A percentile compares a stretch with the other conserved stretches of the same genome.
Conservation (phyloP, 352 stramenopile species). For the Globisporangium polare region DNA sequence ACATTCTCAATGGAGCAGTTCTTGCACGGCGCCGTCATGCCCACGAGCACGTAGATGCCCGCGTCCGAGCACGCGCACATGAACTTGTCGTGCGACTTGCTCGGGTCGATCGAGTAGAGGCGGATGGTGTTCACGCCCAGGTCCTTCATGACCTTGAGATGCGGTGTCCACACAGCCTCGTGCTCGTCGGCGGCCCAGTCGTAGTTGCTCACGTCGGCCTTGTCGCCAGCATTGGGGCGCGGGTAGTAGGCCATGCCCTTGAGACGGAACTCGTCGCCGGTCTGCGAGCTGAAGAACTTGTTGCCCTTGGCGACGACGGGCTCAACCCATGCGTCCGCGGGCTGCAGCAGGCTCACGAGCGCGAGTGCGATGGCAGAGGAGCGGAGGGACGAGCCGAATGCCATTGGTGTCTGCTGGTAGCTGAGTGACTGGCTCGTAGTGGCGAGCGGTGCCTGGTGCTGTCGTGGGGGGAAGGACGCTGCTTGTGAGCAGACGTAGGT, state of each 20-base stretch:
- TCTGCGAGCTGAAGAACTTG: conserved; percentile 58
- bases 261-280: conserved; percentile 46
- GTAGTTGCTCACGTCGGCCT: conserved; percentile 32
- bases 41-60: conserved; percentile 45
- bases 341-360: not conserved
- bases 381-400: not conserved
- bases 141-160: conserved; percentile 47
- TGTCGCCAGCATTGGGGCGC: conserved; percentile 43
- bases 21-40: too few species aligned
- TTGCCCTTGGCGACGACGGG: conserved; percentile 39
- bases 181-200: conserved; percentile 55
- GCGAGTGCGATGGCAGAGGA: not conserved
- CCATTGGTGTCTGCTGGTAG: not conserved
- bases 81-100: conserved; percentile 55
- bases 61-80: conserved; percentile 54
- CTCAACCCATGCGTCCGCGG: too few species aligned
- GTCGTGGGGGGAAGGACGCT: not conserved
- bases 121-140: conserved; percentile 65
- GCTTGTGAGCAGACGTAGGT: not conserved
- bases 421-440: not conserved
- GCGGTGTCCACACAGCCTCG: conserved; percentile 36
- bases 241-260: conserved; percentile 64
- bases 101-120: conserved; percentile 62
- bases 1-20: too few species aligned
- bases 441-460: not conserved